phyloP scores from a whole-genome alignment of 2,329 filamentous ascomycete genomes.

The Magnaporthales sp. region DNA sequence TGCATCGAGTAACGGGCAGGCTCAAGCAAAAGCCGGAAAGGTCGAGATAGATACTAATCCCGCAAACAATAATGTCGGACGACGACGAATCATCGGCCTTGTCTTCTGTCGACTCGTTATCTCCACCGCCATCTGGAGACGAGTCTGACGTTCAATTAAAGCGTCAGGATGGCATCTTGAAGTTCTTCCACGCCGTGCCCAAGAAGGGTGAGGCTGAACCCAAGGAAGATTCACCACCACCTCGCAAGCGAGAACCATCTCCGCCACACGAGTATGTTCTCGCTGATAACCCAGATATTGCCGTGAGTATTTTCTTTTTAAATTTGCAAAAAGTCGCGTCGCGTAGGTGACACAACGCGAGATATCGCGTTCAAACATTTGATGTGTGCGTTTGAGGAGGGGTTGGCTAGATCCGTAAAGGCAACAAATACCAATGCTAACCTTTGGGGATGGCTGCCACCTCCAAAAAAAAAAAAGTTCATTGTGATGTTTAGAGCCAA shows the following conservation, averaged over 20 bases:
- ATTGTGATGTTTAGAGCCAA: slow-evolving; percentile 96
- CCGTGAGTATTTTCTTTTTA: slow-evolving; percentile 56
- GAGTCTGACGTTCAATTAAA: slow-evolving; percentile 41
- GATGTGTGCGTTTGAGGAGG: slow-evolving; percentile 17
- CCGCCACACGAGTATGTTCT: slow-evolving; percentile 85
- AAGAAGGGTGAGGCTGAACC: slow-evolving; percentile 37
- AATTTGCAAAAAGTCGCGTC: slow-evolving; percentile 25
- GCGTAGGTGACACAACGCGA: slow-evolving; percentile 36
- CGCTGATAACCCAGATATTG: slow-evolving; percentile 85
- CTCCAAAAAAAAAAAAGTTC: slow-evolving; percentile 50
- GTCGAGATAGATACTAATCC: not conserved
- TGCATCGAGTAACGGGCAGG: not conserved
- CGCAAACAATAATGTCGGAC: slow-evolving; percentile 39
- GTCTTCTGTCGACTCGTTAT: slow-evolving; percentile 42
- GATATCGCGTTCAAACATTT: slow-evolving; percentile 34
- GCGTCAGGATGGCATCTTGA: slow-evolving; percentile 51
- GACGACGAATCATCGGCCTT: slow-evolving; percentile 58
- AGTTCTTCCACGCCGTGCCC: slow-evolving; percentile 56
- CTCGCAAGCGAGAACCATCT: slow-evolving; percentile 74
- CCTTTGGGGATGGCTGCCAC: not conserved
- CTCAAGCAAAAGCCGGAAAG: not conserved
- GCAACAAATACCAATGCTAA: not conserved
- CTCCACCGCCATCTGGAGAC: slow-evolving; percentile 42
- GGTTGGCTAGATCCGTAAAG: not conserved
- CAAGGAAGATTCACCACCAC: slow-evolving; percentile 50